Evolutionary conservation across 1,284 basidiomycete species (phyloP), one percentile per base, ranked within the genome.

Genomic region (Psilocybe mexicana): DNA sequence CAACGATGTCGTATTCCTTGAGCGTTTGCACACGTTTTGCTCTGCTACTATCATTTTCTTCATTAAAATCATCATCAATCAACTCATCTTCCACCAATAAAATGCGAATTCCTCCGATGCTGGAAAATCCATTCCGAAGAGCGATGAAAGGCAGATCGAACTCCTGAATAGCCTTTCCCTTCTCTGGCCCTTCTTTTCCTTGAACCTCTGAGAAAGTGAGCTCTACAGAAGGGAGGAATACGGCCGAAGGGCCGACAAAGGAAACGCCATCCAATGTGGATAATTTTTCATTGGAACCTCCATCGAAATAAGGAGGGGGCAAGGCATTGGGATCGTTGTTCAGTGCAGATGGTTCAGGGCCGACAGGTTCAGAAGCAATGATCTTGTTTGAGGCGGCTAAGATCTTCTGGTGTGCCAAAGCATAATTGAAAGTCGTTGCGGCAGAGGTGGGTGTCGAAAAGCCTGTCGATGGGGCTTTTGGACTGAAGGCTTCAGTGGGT

Each of bases 1-100:
- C 82, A 43, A 91, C 72, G 5, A 86, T 75, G 59, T 85, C 86
- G 78, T 88, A 85, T 72, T 91, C 87, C 65, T 81, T 86, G 63
- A 91, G 64, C 26, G 76, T 76, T 54, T 74, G 74, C 25, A 78
- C 75, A 43, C 71, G 57, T 44, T 54, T 58, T 7, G 49, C 71
- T 61, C 56, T 53, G 30, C 43, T 60, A 67, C 58, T 64, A 63
- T 35, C 58, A 57, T 59, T 51, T 50, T 71, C 67, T 8, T 64
- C 62, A 50, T 68, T 63, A 6, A 68, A 67, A 3, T 61, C 57
- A 18, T 58, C 66, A 44, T 75, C 59, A 40, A 60, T 65, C 57
- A 80, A 66, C 52, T 75, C 72, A 66, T 90, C 87, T 44, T 82
- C 80, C 2, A 87, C 62, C 38, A 88, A 70, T 24, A 91, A 62